phyloP scores from a whole-genome alignment of 768 basidiomycete genomes.

The Flagelloscypha sp. region DNA sequence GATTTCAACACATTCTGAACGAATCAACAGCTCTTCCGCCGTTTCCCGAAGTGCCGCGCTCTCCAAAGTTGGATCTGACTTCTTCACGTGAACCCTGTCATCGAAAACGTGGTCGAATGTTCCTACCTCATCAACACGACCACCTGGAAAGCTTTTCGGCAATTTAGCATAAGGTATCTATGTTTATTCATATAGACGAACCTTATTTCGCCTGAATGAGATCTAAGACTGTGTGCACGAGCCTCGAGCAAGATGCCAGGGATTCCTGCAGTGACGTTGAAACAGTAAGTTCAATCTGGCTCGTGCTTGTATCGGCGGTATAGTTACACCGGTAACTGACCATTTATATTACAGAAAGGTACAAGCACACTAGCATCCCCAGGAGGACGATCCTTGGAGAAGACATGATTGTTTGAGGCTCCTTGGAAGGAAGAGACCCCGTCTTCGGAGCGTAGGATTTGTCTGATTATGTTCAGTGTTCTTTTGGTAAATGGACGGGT shows the following conservation, averaged over 20 bases:
- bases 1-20: slow-evolving; percentile 51
- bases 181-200: slow-evolving; percentile 17
- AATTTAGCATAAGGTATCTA: too few relatives aligned
- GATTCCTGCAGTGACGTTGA: too few relatives aligned
- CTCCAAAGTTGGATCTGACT: slow-evolving; percentile 41
- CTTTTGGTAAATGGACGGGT: too few relatives aligned
- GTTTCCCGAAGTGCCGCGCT: slow-evolving; percentile 65
- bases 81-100: too few relatives aligned
- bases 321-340: too few relatives aligned
- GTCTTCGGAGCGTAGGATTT: too few relatives aligned
- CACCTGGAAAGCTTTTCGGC: slow-evolving; percentile 66
- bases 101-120: not conserved
- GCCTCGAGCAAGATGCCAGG: slow-evolving; percentile 71
- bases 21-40: slow-evolving; percentile 62
- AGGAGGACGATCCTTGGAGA: too few relatives aligned
- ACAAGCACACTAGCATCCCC: slow-evolving; percentile 72
- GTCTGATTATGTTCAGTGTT: too few relatives aligned
- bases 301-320: too few relatives aligned
- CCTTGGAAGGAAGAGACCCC: too few relatives aligned
- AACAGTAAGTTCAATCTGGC: too few relatives aligned
- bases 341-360: slow-evolving; percentile 69
- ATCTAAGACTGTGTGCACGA: slow-evolving; percentile 51
- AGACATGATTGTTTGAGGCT: too few relatives aligned
- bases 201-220: slow-evolving; percentile 82
- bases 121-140: slow-evolving; percentile 55